Evolutionary conservation across 2,329 filamentous ascomycete species (phyloP).

Genomic region (Aspergillus sp.): DNA sequence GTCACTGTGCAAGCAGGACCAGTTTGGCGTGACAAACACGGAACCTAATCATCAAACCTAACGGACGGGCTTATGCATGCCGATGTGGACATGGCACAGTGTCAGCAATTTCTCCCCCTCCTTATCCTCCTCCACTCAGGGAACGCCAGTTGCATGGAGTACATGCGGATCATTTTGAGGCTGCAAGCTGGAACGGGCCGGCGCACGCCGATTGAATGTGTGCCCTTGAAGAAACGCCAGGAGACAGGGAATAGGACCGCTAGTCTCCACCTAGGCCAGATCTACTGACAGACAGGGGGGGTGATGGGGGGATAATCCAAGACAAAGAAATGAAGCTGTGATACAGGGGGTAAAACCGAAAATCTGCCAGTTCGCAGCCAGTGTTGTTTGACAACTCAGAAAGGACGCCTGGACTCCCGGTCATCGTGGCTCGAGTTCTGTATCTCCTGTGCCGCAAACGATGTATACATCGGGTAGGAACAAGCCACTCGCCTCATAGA

Average conservation of each 20-base stretch:
- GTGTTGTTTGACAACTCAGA: slow-evolving; percentile 32
- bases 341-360: slow-evolving; percentile 25
- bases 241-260: slow-evolving; percentile 26
- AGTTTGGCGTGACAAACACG: slow-evolving; percentile 34
- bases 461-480: slow-evolving; percentile 25
- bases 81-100: slow-evolving; percentile 35
- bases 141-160: slow-evolving; percentile 32
- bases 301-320: slow-evolving; percentile 12
- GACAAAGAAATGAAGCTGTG: slow-evolving; percentile 20
- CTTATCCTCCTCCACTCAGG: slow-evolving; percentile 36
- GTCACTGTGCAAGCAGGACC: slow-evolving; percentile 22
- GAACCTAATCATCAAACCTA: slow-evolving; percentile 42
- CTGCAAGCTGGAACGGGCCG: slow-evolving; percentile 51
- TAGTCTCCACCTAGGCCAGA: slow-evolving; percentile 27
- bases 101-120: slow-evolving; percentile 37
- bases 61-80: slow-evolving; percentile 43
- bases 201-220: slow-evolving; percentile 45
- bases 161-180: slow-evolving; percentile 47
- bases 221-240: slow-evolving; percentile 42
- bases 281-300: slow-evolving; percentile 23
- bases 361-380: slow-evolving; percentile 17
- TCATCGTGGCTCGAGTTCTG: slow-evolving; percentile 11
- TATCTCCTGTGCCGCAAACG: slow-evolving; percentile 13
- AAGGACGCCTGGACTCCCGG: slow-evolving; percentile 13
- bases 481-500: slow-evolving; percentile 22